Base-by-base conservation (phyloP, 2,329 filamentous ascomycete species). In the Exophiala phaeomuriformis region DNA sequence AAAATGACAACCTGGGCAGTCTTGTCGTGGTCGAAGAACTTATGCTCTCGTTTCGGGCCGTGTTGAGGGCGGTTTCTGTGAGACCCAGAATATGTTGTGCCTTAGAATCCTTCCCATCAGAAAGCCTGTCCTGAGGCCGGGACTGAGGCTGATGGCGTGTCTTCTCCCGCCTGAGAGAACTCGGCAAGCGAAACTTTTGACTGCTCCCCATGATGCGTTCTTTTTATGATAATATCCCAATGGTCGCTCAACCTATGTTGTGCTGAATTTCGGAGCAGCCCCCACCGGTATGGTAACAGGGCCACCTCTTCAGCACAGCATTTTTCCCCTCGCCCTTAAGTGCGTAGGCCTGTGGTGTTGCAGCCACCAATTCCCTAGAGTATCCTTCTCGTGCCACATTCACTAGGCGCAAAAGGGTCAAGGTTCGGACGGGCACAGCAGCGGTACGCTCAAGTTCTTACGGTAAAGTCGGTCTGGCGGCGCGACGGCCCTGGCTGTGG, bases 1-100 rank as follows among this genome's bases (percentile, higher is more conserved):
- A 63, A 37, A 63, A 57, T n/a, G 61, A 53, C 10, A 57, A 39
- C 36, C 52, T 51, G 8, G 55, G 58, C 12, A 58, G 33, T 41
- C 49, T 58, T 3, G 43, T 55, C 6, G 61, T 60, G 10, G 49
- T 46, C 28, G 56, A 59, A 40, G 61, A 61, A 47, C 55, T 61
- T n/a, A 60, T 55, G 49, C 61, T 63, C 44, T 60, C 52, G 43
- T 58, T 62, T 1, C 60, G 54, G 35, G 54, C 56, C 9, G 52
- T 55, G 32, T 57, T 52, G 29, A 62, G 43, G 19, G 55, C 50
- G 19, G 58, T 53, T 28, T 57, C 54, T n/a, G 56, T 53, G 30
- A 62, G 49, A n/a, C 61, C 61, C 5, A 63, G 52, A 31, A 62
- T 58, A 36, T 63, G 51, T 36, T 59, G 60, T 29, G 54, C 54